Base-by-base conservation (phyloP, 768 basidiomycete species). In the Boletus rubescentipes region DNA sequence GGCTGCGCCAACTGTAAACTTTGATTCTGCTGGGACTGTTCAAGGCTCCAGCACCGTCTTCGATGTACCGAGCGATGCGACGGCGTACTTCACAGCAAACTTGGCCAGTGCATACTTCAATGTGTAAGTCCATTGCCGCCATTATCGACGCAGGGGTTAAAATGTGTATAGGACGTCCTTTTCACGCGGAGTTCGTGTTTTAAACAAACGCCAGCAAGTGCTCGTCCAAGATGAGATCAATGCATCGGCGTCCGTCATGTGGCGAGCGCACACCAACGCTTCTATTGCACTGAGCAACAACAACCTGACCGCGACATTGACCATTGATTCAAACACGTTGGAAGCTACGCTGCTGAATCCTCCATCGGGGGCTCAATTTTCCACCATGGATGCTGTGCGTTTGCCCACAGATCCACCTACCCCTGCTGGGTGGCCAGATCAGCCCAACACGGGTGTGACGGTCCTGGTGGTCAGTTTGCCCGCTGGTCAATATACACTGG, bases 261-360 rank as follows among this genome's bases (percentile, higher is more conserved):
- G 96, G 96, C 85, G 93, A 43, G 90, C 91, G 79, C 94, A 98
- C 72, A 98, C 96, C 52, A 98, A 98, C 72, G 95, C 96, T 11
- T 92, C 93, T 4, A 60, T 84, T 21, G 68, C 77, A n/a, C 70
- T 92, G 35, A 62, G 68, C 51, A 64, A 72, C 49, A 72, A 69
- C 49, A 85, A 86, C 31, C 81, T 79, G 5, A 81, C 85, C 1
- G 96, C 93, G 1, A 91, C 86, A 4, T 75, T 99, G 57, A 74
- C 72, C 8, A 81, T 95, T 46, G 89, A 80, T 40, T 85, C 81
- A 30, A 73, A 91, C 69, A 86, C 80, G 38, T 72, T 92, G 74
- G 67, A 74, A 49, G 81, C 93, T 56, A 67, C 77, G 37, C 81
- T 98, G 23, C 66, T 92, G 53, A 85, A 84, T 61, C 77, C 89